phyloP scores from a whole-genome alignment of 2,329 filamentous ascomycete genomes.

The Cytospora paraplurivora region DNA sequence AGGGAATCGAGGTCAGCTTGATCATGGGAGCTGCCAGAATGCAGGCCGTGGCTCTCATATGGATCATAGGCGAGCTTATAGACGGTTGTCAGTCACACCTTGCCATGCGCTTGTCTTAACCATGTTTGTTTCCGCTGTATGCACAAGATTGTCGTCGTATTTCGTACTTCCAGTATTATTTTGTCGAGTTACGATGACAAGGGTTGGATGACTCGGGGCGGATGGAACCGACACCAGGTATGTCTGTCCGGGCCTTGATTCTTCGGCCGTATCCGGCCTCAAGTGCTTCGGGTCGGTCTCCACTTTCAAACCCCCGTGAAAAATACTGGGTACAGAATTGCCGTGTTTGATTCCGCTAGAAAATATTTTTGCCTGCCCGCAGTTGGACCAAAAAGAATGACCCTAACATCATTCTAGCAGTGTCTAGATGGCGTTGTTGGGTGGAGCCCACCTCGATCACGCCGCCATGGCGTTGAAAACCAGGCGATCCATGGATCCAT shows the following conservation, averaged over 20 bases:
- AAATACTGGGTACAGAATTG: background rate
- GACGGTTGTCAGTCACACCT: background rate
- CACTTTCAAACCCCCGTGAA: background rate
- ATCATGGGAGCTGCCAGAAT: slow-evolving; percentile 33
- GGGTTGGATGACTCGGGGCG: slow-evolving; percentile 15
- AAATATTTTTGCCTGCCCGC: slow-evolving; percentile 22
- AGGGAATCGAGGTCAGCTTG: slow-evolving; percentile 1
- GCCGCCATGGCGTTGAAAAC: slow-evolving; percentile 2
- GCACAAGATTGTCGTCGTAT: background rate
- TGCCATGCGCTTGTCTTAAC: slow-evolving; percentile 19
- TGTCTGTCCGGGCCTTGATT: background rate
- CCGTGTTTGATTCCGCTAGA: slow-evolving; percentile 9
- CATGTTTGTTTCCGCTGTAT: slow-evolving; percentile 12
- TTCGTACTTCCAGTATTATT: background rate
- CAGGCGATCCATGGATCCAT: background rate
- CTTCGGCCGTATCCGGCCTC: slow-evolving; percentile 2
- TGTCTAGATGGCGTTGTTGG: background rate
- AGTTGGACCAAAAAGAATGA: background rate
- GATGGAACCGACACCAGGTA: slow-evolving; percentile 2
- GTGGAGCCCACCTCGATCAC: background rate
- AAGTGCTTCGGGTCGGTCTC: background rate
- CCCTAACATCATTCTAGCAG: slow-evolving; percentile 2
- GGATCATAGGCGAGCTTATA: slow-evolving; percentile 1
- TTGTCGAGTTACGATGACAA: slow-evolving; percentile 5
- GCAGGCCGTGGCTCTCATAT: slow-evolving; percentile 22